These are phyloP conservation scores for Globisporangium carolinianum DNA, from an alignment of 352 stramenopile genomes.

Conservation along the genomic window DNA sequence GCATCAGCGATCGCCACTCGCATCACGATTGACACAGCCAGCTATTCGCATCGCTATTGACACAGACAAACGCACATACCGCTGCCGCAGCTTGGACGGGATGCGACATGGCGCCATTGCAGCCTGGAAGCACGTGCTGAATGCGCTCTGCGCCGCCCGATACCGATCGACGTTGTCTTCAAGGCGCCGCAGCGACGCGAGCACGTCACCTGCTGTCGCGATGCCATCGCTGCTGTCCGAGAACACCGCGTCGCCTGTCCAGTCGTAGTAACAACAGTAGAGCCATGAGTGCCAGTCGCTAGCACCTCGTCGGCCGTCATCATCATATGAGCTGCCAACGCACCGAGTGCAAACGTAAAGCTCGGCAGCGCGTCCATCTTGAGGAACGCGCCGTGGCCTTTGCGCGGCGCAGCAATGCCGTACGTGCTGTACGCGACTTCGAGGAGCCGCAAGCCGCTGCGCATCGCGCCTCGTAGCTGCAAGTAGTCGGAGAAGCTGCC, in stretches of 20 bases:
- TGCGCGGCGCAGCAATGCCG: conserved; percentile 46
- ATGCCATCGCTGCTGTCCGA: conserved; percentile 2
- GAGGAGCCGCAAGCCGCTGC: conserved; percentile 37
- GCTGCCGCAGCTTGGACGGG: conserved; percentile 63
- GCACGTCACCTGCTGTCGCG: conserved; percentile 21
- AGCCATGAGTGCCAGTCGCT: no score
- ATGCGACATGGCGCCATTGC: conserved; percentile 56
- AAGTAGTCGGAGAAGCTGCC: conserved; percentile 24
- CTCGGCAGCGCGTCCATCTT: conserved; percentile 39
- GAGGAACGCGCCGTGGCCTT: conserved; percentile 47
- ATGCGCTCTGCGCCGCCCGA: conserved; percentile 34
- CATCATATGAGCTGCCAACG: background rate
- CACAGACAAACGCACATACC: conserved; percentile 14
- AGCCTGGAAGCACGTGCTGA: conserved; percentile 36
- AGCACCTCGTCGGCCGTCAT: no score
- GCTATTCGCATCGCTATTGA: no score
- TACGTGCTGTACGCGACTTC: conserved; percentile 53
- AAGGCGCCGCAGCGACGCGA: conserved; percentile 36
- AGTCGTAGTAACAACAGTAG: background rate
- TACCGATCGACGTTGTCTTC: conserved; percentile 47
- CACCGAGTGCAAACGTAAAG: conserved; percentile 43
- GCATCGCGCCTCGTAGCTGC: conserved; percentile 26
- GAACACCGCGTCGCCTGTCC: conserved; percentile 9
- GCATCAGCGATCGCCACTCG: no score
- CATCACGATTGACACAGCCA: no score